A percentile compares a stretch with the other conserved stretches of the same genome.
Conservation (phyloP, 768 basidiomycete genomes). For the Hericium alpestre region DNA sequence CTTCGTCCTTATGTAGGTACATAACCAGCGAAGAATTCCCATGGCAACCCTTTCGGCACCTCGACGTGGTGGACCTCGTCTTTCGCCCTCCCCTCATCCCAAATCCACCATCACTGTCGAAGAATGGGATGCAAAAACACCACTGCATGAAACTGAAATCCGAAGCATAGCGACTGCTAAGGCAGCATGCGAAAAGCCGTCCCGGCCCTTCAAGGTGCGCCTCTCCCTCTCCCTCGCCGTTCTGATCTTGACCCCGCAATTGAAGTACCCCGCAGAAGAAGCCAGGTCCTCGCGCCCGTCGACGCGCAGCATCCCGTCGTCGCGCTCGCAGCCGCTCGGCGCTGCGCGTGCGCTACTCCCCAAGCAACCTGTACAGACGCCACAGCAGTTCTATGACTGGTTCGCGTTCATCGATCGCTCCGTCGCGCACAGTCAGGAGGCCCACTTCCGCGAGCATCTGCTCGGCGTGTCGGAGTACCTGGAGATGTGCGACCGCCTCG, state of each 20-base stretch:
- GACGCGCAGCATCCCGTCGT: constrained; percentile 11
- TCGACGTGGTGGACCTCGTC: no score
- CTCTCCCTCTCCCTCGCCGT: constrained; percentile 1
- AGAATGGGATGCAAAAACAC: constrained; percentile 85
- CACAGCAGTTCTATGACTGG: constrained; percentile 97
- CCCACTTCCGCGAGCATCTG: constrained; percentile 82
- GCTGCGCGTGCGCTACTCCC: constrained; percentile 54
- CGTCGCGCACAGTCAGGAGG: constrained; percentile 88
- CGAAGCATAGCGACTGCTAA: constrained; percentile 58
- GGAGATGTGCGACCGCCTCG: constrained; percentile 62
- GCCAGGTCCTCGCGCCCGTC: constrained; percentile 28
- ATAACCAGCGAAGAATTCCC: no score
- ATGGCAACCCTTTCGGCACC: no score
- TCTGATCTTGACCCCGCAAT: not conserved
- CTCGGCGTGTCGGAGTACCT: constrained; percentile 67
- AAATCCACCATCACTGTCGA: constrained; percentile 57
- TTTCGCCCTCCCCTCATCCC: constrained; percentile 19
- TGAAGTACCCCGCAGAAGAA: constrained; percentile 31
- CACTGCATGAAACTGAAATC: constrained; percentile 57
- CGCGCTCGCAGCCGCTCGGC: constrained; percentile 1
- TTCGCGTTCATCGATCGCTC: constrained; percentile 82
- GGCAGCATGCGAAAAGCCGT: constrained; percentile 45
- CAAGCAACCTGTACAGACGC: constrained; percentile 69
- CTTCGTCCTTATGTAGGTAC: no score
- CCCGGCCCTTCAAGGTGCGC: constrained; percentile 62